Evolutionary conservation across 2,329 filamentous ascomycete species (phyloP).

Genomic region (Claviceps pusilla): DNA sequence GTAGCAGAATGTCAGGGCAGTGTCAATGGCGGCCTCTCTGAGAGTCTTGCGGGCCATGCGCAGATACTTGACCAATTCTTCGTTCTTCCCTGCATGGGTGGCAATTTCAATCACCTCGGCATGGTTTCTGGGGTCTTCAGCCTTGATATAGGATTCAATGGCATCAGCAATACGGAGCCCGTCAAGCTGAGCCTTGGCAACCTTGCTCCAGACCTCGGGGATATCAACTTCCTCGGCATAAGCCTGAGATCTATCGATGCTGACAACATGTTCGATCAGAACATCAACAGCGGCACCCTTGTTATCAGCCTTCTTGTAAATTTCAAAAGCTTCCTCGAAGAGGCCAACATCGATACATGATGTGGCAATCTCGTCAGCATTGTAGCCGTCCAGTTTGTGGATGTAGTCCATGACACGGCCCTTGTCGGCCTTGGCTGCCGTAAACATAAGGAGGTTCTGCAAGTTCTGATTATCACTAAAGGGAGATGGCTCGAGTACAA

Average conservation of each 20-base stretch:
- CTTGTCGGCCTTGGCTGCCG: constrained; percentile 93
- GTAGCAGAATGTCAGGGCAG: constrained; percentile 82
- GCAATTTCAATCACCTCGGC: constrained; percentile 91
- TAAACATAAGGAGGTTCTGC: constrained; percentile 92
- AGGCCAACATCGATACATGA: constrained; percentile 91
- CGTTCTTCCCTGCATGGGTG: constrained; percentile 90
- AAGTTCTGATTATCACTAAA: constrained; percentile 96
- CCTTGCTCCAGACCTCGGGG: constrained; percentile 94
- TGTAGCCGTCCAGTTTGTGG: constrained; percentile 76
- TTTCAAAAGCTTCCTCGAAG: constrained; percentile 92
- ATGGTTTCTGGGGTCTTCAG: constrained; percentile 84
- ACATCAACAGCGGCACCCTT: constrained; percentile 78
- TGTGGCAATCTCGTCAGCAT: constrained; percentile 78
- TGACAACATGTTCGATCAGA: constrained; percentile 89
- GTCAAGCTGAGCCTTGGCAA: constrained; percentile 94
- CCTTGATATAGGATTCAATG: constrained; percentile 95
- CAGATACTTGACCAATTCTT: constrained; percentile 90
- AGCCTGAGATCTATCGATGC: constrained; percentile 90
- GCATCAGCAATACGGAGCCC: constrained; percentile 83
- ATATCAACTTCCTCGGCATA: constrained; percentile 90
- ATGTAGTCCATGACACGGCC: constrained; percentile 92
- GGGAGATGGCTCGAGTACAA: constrained; percentile 95
- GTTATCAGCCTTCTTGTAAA: constrained; percentile 94
- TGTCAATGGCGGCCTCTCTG: constrained; percentile 86
- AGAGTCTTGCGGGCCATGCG: constrained; percentile 96